These are phyloP conservation scores for Plasmodium gonderi DNA, from an alignment of 169 alveolate species.

Conservation along the genomic window DNA sequence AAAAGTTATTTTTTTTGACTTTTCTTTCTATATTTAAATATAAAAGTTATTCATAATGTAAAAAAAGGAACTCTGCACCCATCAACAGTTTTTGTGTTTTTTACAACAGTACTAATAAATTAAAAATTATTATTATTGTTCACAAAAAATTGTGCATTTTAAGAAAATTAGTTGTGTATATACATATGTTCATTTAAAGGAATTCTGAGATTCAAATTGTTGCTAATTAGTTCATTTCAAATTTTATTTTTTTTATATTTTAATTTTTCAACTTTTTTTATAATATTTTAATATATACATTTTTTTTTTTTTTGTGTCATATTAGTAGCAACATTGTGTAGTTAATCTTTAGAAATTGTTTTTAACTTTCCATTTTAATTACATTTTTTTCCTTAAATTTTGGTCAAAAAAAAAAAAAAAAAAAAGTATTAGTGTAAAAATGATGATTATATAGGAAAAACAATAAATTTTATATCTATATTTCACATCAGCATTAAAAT, in stretches of 20 bases:
- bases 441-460: not conserved
- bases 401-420: not conserved
- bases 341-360: not conserved
- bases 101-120: not conserved
- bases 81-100: not conserved
- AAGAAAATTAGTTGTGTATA: not conserved
- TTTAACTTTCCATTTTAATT: not conserved
- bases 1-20: too few relatives aligned
- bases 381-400: not conserved
- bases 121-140: not conserved
- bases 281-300: not conserved
- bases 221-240: not conserved
- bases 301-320: not conserved
- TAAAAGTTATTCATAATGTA: not conserved
- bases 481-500: not conserved
- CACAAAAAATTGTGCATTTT: not conserved
- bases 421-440: not conserved
- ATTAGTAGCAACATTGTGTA: not conserved
- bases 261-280: not conserved
- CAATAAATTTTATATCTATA: not conserved
- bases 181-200: constrained; percentile 8
- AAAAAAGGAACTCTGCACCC: constrained; percentile 13
- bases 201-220: not conserved
- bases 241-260: not conserved
- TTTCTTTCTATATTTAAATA: not conserved